These are phyloP conservation scores for Paramecium biaurelia DNA, from an alignment of 73 alveolate species.

Conservation along the genomic window DNA sequence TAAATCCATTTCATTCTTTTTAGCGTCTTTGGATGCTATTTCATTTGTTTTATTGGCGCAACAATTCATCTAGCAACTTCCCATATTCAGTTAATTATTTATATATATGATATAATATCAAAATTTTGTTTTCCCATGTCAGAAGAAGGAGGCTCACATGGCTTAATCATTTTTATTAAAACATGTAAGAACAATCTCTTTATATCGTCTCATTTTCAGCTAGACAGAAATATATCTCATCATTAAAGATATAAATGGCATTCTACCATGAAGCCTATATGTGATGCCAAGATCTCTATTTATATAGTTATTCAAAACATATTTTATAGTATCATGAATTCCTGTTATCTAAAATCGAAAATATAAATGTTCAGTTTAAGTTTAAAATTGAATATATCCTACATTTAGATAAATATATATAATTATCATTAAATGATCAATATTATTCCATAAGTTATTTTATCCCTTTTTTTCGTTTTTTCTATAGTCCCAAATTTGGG, in stretches of 20 bases:
- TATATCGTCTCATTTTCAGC: slow-evolving; percentile 76
- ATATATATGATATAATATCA: neutral
- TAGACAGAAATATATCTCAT: slow-evolving; percentile 76
- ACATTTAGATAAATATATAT: too few relatives aligned
- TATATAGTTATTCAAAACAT: slow-evolving; percentile 53
- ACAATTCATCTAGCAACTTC: neutral
- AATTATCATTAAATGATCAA: too few relatives aligned
- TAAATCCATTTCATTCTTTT: neutral
- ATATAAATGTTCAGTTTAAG: slow-evolving; percentile 77
- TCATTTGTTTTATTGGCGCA: neutral
- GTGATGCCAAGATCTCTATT: slow-evolving; percentile 85
- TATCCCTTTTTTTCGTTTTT: too few relatives aligned
- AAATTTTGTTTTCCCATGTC: slow-evolving; percentile 44
- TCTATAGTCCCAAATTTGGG: too few relatives aligned
- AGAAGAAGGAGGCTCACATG: slow-evolving; percentile 89
- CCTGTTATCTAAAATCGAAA: slow-evolving; percentile 88
- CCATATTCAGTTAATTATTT: slow-evolving; percentile 28
- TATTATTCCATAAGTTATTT: too few relatives aligned
- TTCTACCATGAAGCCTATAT: slow-evolving; percentile 86
- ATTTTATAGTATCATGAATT: slow-evolving; percentile 86
- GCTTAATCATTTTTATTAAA: slow-evolving; percentile 77
- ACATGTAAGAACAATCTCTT: too few relatives aligned
- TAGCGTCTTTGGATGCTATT: neutral
- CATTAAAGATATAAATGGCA: neutral
- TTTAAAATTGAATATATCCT: too few relatives aligned